phyloP scores from a whole-genome alignment of 331 rosid species.

The Ulmus americana region DNA sequence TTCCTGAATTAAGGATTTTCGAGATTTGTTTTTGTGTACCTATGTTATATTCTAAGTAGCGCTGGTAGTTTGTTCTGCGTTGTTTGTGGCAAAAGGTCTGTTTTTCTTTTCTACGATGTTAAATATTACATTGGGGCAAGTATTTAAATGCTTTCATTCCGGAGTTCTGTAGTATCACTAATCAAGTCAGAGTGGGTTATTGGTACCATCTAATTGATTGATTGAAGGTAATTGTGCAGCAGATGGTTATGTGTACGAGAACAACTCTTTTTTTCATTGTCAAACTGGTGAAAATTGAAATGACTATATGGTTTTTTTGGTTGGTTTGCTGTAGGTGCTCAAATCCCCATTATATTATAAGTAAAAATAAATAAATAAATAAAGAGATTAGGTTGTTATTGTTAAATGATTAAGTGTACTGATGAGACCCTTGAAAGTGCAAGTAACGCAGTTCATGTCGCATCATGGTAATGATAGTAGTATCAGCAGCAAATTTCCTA shows the following conservation, averaged over 20 bases:
- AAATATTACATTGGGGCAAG: slow-evolving; percentile 37
- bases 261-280: background rate
- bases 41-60: no score
- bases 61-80: slow-evolving; percentile 89
- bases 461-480: background rate
- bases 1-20: no score
- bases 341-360: no score
- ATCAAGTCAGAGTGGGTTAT: background rate
- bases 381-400: background rate
- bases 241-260: background rate
- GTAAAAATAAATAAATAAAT: no score
- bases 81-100: slow-evolving; percentile 92
- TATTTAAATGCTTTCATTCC: slow-evolving; percentile 37
- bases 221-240: background rate
- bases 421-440: no score
- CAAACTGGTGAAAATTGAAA: background rate
- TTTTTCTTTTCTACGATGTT: slow-evolving; percentile 50
- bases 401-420: background rate
- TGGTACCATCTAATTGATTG: background rate
- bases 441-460: background rate
- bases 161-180: slow-evolving; percentile 30
- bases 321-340: background rate
- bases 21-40: no score
- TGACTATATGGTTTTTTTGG: background rate
- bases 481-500: background rate